phyloP scores from a whole-genome alignment of 2,329 filamentous ascomycete species.

The Fusarium chlamydosporum region DNA sequence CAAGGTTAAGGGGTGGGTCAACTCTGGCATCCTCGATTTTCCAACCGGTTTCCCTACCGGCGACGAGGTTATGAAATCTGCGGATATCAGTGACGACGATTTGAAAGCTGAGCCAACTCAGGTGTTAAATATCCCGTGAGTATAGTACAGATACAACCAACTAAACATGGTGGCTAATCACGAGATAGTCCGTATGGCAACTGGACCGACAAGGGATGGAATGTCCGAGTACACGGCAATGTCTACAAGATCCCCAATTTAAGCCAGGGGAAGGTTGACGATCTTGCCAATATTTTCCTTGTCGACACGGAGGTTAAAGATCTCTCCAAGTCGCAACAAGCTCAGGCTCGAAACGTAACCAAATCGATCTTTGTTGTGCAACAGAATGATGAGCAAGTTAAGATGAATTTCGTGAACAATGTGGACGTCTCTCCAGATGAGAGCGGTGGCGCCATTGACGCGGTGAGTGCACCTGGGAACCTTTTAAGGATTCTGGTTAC shows the following conservation, averaged over 20 bases:
- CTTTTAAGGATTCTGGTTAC: neutral
- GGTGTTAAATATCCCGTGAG: conserved; percentile 76
- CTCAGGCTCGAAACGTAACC: conserved; percentile 80
- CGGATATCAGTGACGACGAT: conserved; percentile 70
- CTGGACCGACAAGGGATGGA: conserved; percentile 84
- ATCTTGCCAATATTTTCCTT: conserved; percentile 78
- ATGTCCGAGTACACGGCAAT: conserved; percentile 81
- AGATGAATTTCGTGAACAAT: conserved; percentile 68
- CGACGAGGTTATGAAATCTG: conserved; percentile 69
- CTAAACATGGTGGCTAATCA: neutral
- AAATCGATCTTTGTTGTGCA: conserved; percentile 82
- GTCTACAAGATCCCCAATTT: conserved; percentile 85
- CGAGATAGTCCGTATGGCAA: conserved; percentile 74
- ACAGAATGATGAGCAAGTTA: conserved; percentile 74
- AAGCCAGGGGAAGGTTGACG: conserved; percentile 73
- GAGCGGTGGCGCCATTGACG: conserved; percentile 66
- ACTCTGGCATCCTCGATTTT: conserved; percentile 75
- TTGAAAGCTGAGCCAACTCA: conserved; percentile 75
- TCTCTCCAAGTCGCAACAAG: conserved; percentile 71
- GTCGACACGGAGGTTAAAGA: conserved; percentile 73
- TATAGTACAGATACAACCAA: neutral
- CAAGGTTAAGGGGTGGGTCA: conserved; percentile 71
- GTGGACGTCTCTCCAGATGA: conserved; percentile 65
- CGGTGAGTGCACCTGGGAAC: conserved; percentile 49
- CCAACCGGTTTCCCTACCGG: conserved; percentile 77